Percentiles rank a stretch among this genome's conserved stretches.
Conservation (phyloP, 768 basidiomycete species). For the Coprinopsis sp. region DNA sequence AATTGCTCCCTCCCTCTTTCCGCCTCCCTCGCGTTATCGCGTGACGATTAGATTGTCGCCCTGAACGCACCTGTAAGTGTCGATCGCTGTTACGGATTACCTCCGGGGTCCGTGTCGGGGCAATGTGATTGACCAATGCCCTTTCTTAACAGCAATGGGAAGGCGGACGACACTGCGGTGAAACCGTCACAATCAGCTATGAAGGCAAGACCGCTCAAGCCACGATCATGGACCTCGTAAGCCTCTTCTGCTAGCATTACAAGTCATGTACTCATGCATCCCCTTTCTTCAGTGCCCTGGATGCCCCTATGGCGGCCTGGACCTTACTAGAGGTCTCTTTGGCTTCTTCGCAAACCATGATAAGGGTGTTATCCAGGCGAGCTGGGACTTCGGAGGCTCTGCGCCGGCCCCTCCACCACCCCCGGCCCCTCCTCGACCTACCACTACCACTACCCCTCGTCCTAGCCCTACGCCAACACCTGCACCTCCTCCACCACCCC, state of each 20-base stretch:
- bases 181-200: conserved; percentile 56
- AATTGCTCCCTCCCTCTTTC: neutral
- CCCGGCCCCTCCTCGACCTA: conserved; percentile 9
- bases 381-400: conserved; percentile 37
- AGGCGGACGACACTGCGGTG: conserved; percentile 47
- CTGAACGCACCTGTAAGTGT: conserved; percentile 32
- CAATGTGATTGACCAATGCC: conserved; percentile 6
- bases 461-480: conserved; percentile 7
- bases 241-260: conserved; percentile 13
- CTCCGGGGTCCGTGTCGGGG: neutral
- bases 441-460: conserved; percentile 7
- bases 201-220: conserved; percentile 56
- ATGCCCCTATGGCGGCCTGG: conserved; percentile 57
- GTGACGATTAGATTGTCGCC: conserved; percentile 46
- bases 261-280: neutral
- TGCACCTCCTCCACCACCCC: neutral
- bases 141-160: conserved; percentile 47
- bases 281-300: conserved; percentile 49
- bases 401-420: conserved; percentile 19
- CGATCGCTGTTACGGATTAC: conserved; percentile 10
- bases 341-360: conserved; percentile 38
- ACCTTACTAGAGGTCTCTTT: conserved; percentile 58
- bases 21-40: neutral
- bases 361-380: conserved; percentile 44
- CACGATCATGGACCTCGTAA: conserved; percentile 57